Percentiles rank a stretch among this genome's conserved stretches.
phyloP scores from a whole-genome alignment of 805 yeast species.

The Metschnikowia noctiluminum region DNA sequence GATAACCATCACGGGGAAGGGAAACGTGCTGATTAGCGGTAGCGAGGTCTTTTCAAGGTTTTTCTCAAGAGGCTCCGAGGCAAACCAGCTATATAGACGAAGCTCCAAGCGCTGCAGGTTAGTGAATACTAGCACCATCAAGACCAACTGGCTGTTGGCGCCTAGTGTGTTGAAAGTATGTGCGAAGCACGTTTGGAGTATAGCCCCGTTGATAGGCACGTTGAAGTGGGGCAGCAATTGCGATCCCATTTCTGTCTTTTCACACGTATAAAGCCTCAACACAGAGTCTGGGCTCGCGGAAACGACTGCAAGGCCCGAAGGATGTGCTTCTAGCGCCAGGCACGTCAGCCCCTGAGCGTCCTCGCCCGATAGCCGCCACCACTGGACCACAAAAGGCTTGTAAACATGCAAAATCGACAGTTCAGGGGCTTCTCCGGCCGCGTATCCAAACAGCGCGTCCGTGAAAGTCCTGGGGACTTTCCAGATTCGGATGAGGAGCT shows the following conservation, averaged over 20 bases:
- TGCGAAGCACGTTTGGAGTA: constrained; percentile 43
- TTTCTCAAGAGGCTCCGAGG: constrained; percentile 29
- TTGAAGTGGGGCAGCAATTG: constrained; percentile 37
- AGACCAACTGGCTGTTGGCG: constrained; percentile 29
- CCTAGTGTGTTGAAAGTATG: constrained; percentile 28
- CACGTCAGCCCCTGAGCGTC: constrained; percentile 23
- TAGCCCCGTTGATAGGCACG: constrained; percentile 38
- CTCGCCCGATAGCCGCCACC: constrained; percentile 40
- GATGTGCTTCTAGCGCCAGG: constrained; percentile 30
- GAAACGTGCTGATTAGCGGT: constrained; percentile 38
- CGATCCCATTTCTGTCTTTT: constrained; percentile 35
- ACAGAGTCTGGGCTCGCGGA: constrained; percentile 34
- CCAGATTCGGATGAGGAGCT: constrained; percentile 39
- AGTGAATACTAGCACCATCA: constrained; percentile 37
- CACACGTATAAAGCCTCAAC: constrained; percentile 37
- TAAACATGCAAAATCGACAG: constrained; percentile 20
- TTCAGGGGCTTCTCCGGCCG: constrained; percentile 16
- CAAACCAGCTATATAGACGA: constrained; percentile 40
- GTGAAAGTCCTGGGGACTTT: constrained; percentile 29
- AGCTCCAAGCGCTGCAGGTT: constrained; percentile 34
- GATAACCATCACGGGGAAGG: constrained; percentile 41
- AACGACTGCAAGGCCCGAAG: constrained; percentile 37
- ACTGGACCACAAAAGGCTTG: constrained; percentile 47
- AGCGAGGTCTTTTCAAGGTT: constrained; percentile 35
- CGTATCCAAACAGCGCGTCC: constrained; percentile 18